These are phyloP conservation scores for Phragmites australis DNA, from an alignment of 176 grass and related monocot species.

Conservation along the genomic window DNA sequence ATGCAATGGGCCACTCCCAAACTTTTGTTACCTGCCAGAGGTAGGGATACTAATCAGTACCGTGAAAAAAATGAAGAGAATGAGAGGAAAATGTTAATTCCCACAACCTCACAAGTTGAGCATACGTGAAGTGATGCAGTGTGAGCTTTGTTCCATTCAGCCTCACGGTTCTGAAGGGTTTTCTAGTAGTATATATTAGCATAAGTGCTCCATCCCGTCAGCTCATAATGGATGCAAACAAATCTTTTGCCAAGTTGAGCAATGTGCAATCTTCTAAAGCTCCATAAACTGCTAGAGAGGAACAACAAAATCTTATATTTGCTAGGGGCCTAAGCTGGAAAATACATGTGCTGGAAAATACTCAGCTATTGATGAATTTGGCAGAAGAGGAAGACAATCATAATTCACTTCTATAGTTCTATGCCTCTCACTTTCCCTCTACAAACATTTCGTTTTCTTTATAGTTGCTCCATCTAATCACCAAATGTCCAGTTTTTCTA, in stretches of 20 bases:
- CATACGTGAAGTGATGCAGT: not conserved
- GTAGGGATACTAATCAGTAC: constrained; percentile 30
- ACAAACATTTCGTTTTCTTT: not conserved
- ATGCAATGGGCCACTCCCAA: constrained; percentile 69
- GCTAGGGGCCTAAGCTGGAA: not conserved
- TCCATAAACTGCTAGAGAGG: not conserved
- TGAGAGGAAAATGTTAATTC: not conserved
- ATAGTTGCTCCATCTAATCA: not conserved
- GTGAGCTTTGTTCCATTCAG: no score
- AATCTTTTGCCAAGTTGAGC: not conserved
- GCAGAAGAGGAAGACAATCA: not conserved
- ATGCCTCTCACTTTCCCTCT: not conserved
- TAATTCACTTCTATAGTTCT: not conserved
- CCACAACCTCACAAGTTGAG: not conserved
- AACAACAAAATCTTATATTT: not conserved
- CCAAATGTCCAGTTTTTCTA: not conserved
- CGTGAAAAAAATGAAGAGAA: constrained; percentile 26
- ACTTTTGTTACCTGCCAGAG: constrained; percentile 61
- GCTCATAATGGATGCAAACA: not conserved
- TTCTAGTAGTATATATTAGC: no score
- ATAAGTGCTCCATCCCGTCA: not conserved
- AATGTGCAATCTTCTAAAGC: not conserved
- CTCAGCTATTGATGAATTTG: no score
- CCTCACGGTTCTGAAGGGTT: no score
- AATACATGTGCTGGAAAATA: not conserved